Evolutionary conservation across 2,329 filamentous ascomycete species (phyloP).

Genomic region (Helicocarpus griseus): DNA sequence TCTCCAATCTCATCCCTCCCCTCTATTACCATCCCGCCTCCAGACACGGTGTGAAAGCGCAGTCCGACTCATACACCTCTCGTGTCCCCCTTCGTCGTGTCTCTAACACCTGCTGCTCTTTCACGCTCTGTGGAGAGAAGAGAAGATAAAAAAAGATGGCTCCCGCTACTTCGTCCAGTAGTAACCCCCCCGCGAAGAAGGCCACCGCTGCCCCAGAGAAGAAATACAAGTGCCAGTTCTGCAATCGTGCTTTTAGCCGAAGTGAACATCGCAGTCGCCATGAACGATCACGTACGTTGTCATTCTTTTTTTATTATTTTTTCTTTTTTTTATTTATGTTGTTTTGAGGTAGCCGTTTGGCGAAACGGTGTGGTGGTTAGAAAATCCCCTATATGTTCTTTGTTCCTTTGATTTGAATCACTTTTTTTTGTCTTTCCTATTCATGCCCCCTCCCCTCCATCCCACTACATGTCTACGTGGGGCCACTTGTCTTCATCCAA

Average conservation of each 20-base stretch:
- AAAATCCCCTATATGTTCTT: neutral
- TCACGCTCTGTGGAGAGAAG: conserved; percentile 13
- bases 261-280: conserved; percentile 96
- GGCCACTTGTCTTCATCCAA: neutral
- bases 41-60: conserved; percentile 35
- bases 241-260: conserved; percentile 91
- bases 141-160: conserved; percentile 22
- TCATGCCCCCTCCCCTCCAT: no score
- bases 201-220: conserved; percentile 73
- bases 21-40: conserved; percentile 31
- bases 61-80: conserved; percentile 28
- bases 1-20: conserved; percentile 26
- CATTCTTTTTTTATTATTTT: neutral
- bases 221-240: conserved; percentile 99
- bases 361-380: neutral
- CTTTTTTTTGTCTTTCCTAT: neutral
- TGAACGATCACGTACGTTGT: conserved; percentile 88
- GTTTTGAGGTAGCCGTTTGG: neutral
- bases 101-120: conserved; percentile 9
- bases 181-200: conserved; percentile 72
- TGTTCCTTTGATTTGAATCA: neutral
- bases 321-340: neutral
- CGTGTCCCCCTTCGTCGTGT: conserved; percentile 16
- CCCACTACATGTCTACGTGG: neutral
- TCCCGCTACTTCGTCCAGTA: conserved; percentile 50